These are phyloP conservation scores for Tulasnella sp. DNA, from an alignment of 768 basidiomycete genomes.

Conservation along the genomic window DNA sequence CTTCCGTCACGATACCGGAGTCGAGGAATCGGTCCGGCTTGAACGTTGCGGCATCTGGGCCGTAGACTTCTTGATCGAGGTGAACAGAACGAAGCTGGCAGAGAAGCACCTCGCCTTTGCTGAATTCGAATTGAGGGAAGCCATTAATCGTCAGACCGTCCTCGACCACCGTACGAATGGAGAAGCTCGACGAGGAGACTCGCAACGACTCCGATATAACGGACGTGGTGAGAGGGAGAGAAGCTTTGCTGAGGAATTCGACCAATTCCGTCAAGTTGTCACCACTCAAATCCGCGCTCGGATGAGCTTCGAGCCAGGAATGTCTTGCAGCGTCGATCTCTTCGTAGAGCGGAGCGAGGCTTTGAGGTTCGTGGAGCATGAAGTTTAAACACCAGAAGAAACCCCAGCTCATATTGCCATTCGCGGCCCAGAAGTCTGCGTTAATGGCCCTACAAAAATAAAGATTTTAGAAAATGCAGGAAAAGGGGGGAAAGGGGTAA, in stretches of 20 bases:
- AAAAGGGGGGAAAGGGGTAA: too few species aligned
- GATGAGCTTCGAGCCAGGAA: background rate
- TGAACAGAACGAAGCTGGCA: conserved; percentile 11
- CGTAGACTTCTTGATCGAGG: conserved; percentile 9
- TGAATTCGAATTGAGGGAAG: background rate
- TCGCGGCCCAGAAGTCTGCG: conserved; percentile 21
- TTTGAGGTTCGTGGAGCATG: conserved; percentile 12
- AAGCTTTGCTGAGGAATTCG: background rate
- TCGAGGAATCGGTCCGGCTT: conserved; percentile 16
- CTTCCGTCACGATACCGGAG: background rate
- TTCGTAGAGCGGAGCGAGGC: background rate
- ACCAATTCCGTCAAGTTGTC: background rate
- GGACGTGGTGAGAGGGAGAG: conserved; percentile 9
- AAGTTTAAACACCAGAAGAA: conserved; percentile 9
- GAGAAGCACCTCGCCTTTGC: conserved; percentile 4
- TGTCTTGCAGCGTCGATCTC: background rate
- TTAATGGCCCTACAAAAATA: background rate
- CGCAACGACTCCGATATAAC: background rate
- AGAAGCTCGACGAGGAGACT: conserved; percentile 14
- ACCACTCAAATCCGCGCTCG: background rate
- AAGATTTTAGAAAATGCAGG: background rate
- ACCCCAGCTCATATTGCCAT: conserved; percentile 25
- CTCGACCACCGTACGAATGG: conserved; percentile 12
- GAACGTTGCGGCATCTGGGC: conserved; percentile 1
- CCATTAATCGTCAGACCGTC: background rate